These are phyloP conservation scores for Arxiozyma heterogenica DNA, from an alignment of 1,139 yeast species.

Conservation along the genomic window DNA sequence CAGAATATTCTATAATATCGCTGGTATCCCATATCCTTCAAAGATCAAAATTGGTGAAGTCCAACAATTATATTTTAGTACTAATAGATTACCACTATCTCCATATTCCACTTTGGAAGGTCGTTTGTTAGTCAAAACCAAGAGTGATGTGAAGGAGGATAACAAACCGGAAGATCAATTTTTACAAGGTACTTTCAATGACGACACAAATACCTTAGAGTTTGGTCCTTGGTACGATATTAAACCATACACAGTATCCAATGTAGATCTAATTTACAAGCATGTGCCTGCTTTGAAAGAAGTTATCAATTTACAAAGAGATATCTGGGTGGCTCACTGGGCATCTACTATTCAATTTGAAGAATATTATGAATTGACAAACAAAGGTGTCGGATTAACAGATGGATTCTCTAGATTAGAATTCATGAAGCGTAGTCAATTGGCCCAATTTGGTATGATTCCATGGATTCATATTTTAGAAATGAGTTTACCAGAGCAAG, in stretches of 20 bases:
- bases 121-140: conserved; percentile 35
- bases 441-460: background rate
- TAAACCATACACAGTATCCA: conserved; percentile 38
- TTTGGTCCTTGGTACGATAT: conserved; percentile 50
- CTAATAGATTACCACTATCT: conserved; percentile 50
- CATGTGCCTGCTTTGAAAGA: conserved; percentile 60
- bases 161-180: conserved; percentile 38
- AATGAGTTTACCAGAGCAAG: conserved; percentile 1
- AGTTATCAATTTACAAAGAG: conserved; percentile 56
- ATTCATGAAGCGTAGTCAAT: conserved; percentile 38
- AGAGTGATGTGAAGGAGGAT: conserved; percentile 21
- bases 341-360: conserved; percentile 56
- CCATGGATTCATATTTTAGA: conserved; percentile 2
- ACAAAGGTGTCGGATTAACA: conserved; percentile 61
- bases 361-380: conserved; percentile 76
- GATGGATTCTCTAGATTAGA: conserved; percentile 72
- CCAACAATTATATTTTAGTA: conserved; percentile 51
- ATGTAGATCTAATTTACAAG: conserved; percentile 50
- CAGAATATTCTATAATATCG: conserved; percentile 44
- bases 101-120: conserved; percentile 54
- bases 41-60: conserved; percentile 49
- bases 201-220: background rate
- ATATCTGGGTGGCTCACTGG: conserved; percentile 80
- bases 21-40: conserved; percentile 54
- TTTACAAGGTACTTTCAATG: conserved; percentile 15